A percentile compares a stretch with the other conserved stretches of the same genome.
These are phyloP conservation scores for Serendipita sp. DNA, from an alignment of 768 basidiomycete genomes.

Conservation along the genomic window DNA sequence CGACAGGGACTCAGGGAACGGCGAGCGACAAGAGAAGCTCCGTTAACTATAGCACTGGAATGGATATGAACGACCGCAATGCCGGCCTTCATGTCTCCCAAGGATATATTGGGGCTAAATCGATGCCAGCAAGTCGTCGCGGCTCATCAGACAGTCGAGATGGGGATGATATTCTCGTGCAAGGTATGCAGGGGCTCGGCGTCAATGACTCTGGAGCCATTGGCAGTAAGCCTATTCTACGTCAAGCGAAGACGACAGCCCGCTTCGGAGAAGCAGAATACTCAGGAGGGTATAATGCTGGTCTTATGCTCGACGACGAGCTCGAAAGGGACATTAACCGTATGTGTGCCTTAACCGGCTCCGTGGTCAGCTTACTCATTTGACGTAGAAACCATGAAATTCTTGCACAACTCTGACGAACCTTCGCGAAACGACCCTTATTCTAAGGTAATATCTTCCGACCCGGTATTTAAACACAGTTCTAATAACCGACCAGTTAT, in stretches of 20 bases:
- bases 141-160: slow-evolving; percentile 80
- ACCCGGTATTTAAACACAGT: background rate
- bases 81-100: slow-evolving; percentile 25
- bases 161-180: slow-evolving; percentile 47
- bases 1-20: slow-evolving; percentile 31
- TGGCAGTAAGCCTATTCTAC: slow-evolving; percentile 36
- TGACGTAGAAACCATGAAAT: slow-evolving; percentile 63
- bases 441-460: slow-evolving; percentile 35
- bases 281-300: slow-evolving; percentile 52
- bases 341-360: slow-evolving; percentile 24
- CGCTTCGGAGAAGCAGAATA: slow-evolving; percentile 35
- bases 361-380: slow-evolving; percentile 14
- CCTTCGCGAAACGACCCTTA: slow-evolving; percentile 32
- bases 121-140: slow-evolving; percentile 83
- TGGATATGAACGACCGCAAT: slow-evolving; percentile 31
- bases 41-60: slow-evolving; percentile 59
- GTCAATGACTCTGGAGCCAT: slow-evolving; percentile 45
- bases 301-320: slow-evolving; percentile 86
- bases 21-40: slow-evolving; percentile 71
- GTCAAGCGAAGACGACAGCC: slow-evolving; percentile 25
- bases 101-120: slow-evolving; percentile 65
- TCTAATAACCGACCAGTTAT: slow-evolving; percentile 31
- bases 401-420: slow-evolving; percentile 75
- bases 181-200: slow-evolving; percentile 56
- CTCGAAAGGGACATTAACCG: slow-evolving; percentile 90